Percentiles rank a stretch among this genome's conserved stretches.
Evolutionary conservation across 495 filamentous ascomycete genomes (phyloP).

Genomic region (Aspergillus panamensis): DNA sequence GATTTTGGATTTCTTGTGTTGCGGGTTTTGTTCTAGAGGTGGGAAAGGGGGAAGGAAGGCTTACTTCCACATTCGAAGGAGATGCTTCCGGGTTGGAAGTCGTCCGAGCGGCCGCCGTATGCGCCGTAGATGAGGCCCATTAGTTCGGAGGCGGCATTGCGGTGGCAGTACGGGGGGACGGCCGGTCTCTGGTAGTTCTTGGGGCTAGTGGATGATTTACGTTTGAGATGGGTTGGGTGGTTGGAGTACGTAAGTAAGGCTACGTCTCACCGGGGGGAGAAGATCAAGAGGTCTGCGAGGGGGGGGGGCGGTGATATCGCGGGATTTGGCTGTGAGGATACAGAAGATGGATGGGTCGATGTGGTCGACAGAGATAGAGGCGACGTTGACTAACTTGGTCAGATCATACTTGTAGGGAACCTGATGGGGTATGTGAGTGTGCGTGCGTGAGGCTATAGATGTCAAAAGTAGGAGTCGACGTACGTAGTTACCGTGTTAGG

Average conservation of each 20-base stretch:
- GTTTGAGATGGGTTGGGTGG: not conserved
- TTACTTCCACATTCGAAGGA: conserved; percentile 55
- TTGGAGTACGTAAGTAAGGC: conserved; percentile 39
- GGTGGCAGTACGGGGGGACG: conserved; percentile 51
- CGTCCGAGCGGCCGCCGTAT: conserved; percentile 51
- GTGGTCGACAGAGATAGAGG: conserved; percentile 49
- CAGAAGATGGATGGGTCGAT: conserved; percentile 53
- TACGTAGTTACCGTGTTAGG: conserved; percentile 53
- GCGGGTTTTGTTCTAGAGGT: too few species aligned
- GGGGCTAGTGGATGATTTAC: conserved; percentile 1
- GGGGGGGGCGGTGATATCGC: conserved; percentile 38
- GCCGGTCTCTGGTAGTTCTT: conserved; percentile 37
- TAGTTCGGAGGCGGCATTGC: conserved; percentile 48
- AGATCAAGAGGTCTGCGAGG: conserved; percentile 51
- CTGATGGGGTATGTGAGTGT: conserved; percentile 15
- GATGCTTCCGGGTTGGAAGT: conserved; percentile 56
- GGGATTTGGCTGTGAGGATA: conserved; percentile 47
- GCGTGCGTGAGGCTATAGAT: not conserved
- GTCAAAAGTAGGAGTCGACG: conserved; percentile 1
- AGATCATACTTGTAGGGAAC: conserved; percentile 50
- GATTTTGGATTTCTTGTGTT: too few species aligned
- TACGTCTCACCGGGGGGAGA: conserved; percentile 50
- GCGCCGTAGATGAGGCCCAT: conserved; percentile 54
- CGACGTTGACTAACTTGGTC: conserved; percentile 50
- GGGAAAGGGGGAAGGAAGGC: too few species aligned